Percentiles rank a stretch among this genome's conserved stretches.
These are phyloP conservation scores for Scalesia atractyloides DNA, from an alignment of 129 eudicot species.

Conservation along the genomic window DNA sequence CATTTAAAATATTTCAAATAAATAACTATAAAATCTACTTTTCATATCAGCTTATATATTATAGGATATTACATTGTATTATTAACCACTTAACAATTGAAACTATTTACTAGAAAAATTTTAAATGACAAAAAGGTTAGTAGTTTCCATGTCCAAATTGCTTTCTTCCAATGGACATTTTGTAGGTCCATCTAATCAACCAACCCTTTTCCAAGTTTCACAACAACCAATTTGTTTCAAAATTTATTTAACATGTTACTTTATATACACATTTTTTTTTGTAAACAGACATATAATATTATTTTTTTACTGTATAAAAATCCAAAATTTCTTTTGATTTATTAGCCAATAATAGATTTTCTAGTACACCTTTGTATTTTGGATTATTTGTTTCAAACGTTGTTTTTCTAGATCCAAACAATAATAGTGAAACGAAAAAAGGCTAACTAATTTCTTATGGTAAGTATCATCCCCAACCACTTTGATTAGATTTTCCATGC, in stretches of 20 bases:
- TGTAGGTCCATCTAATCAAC: conserved; percentile 21
- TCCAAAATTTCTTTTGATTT: neutral
- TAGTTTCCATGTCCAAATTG: conserved; percentile 26
- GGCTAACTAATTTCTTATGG: neutral
- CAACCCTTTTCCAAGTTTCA: conserved; percentile 18
- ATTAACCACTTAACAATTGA: neutral
- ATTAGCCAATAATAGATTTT: neutral
- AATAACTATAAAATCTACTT: neutral
- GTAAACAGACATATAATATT: neutral
- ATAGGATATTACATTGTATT: neutral
- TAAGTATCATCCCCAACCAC: conserved; percentile 25
- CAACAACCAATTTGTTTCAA: conserved; percentile 21
- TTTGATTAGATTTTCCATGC: conserved; percentile 21
- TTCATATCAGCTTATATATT: no score
- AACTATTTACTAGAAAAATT: neutral
- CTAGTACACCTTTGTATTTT: neutral
- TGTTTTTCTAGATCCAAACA: neutral
- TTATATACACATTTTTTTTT: no score
- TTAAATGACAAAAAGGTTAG: neutral
- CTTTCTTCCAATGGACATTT: conserved; percentile 28
- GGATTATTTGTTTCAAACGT: neutral
- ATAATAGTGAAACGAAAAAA: neutral
- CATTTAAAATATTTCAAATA: neutral
- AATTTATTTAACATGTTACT: neutral
- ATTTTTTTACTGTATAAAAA: neutral